These are phyloP conservation scores for Taiwanofungus camphoratus DNA, from an alignment of 1,284 basidiomycete genomes.

Conservation along the genomic window DNA sequence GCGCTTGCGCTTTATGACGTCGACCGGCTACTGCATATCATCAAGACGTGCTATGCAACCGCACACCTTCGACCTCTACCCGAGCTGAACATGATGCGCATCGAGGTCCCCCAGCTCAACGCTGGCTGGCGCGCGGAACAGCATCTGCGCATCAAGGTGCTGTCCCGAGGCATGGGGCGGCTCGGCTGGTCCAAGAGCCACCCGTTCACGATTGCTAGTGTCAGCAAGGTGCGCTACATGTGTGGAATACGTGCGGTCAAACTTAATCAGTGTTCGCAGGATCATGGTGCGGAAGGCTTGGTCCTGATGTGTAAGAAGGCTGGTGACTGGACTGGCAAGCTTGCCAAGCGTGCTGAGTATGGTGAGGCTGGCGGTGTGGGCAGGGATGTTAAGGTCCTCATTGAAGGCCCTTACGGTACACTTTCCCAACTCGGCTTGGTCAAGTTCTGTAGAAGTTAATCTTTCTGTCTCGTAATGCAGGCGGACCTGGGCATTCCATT, in stretches of 20 bases:
- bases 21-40: constrained; percentile 56
- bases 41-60: constrained; percentile 59
- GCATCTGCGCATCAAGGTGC: constrained; percentile 68
- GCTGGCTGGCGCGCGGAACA: constrained; percentile 81
- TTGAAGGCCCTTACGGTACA: constrained; percentile 70
- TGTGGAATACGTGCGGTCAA: background rate
- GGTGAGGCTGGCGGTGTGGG: constrained; percentile 21
- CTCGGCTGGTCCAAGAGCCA: constrained; percentile 54
- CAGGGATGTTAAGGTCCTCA: constrained; percentile 46
- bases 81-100: constrained; percentile 50
- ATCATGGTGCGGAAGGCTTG: constrained; percentile 32
- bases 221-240: constrained; percentile 20
- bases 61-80: constrained; percentile 54
- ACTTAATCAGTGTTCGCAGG: background rate
- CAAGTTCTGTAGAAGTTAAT: background rate
- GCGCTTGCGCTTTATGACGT: constrained; percentile 52
- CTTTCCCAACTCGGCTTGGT: background rate
- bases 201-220: constrained; percentile 74
- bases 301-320: constrained; percentile 58
- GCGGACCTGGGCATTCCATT: constrained; percentile 56
- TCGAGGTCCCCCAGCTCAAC: constrained; percentile 55
- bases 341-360: constrained; percentile 36
- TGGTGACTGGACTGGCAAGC: constrained; percentile 59
- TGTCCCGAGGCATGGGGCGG: constrained; percentile 48
- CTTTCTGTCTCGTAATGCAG: constrained; percentile 25